Evolutionary conservation across 352 stramenopile genomes (phyloP), one percentile per base, ranked within the genome.

Genomic region (Thalassiosira mediterranea): DNA sequence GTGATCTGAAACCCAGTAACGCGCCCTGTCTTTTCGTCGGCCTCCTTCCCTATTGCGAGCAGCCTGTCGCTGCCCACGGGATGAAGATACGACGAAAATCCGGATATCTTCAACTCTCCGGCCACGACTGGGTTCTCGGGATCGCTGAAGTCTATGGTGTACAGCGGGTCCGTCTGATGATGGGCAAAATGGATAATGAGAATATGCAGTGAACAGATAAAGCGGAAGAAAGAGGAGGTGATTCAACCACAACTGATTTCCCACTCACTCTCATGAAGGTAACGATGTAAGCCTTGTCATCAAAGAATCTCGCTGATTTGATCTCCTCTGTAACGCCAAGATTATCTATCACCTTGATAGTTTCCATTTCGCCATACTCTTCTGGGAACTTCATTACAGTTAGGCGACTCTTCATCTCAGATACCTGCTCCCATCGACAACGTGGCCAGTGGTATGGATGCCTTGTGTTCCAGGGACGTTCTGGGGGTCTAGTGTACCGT

Each of bases 71-170:
- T 42, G 2, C 4, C 11, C 1, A 80, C 67, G 10, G 75, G 47
- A 15, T 83, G 61, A 8, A 83, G 34, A 44, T 83, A 83, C 0
- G 47, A 68, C 0, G 68, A 80, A 44, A 68, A 83, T 34, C 75
- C 75, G 21, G 66, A 65, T 21, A 83, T 72, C 15, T 78, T 69
- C 3, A 80, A 15, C 49, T 83, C 75, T 28, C 40, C 48, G 2
- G 54, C 25, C 37, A 76, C 47, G 1, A 17, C 28, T 11, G 60
- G 59, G 51, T 60, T 57, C 15, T 40, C 25, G 21, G 49, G 15
- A 21, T 72, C 44, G 19, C 0, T 42, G 7, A 80, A 26, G 44
- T 83, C 69, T 29, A 83, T 29, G 2, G 54, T 66, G 42, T 83
- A 83, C n/a, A 83, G 62, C 31, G 75, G 75, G 64, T 83, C 75